Conservation (phyloP, 1,284 basidiomycete genomes). For the Polyporus tsugae region DNA sequence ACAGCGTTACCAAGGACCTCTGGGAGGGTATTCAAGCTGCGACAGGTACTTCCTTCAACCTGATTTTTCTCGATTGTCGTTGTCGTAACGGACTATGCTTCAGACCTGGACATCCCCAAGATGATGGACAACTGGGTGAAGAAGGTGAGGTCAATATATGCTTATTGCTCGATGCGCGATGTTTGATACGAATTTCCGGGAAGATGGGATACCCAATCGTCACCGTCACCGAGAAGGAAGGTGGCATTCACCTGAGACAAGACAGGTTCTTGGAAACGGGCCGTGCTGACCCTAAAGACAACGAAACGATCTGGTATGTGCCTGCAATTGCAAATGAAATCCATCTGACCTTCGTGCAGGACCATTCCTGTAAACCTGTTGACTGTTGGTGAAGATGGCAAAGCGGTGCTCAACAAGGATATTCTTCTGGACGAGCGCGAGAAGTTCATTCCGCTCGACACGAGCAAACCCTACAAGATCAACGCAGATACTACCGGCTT, state of each 20-base stretch:
- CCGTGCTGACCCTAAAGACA: conserved; percentile 80
- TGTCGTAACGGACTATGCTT: background rate
- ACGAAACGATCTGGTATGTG: conserved; percentile 87
- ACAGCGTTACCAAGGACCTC: conserved; percentile 88
- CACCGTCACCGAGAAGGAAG: conserved; percentile 81
- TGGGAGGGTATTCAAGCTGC: conserved; percentile 90
- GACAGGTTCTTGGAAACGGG: conserved; percentile 94
- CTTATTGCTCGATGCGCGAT: too few relatives aligned
- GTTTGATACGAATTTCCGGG: background rate
- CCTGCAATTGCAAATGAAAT: conserved; percentile 1
- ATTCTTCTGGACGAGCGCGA: conserved; percentile 79
- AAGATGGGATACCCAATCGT: conserved; percentile 90
- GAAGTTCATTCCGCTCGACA: conserved; percentile 73
- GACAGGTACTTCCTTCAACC: conserved; percentile 53
- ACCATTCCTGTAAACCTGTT: conserved; percentile 84
- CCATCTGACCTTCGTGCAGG: conserved; percentile 49
- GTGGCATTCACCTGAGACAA: conserved; percentile 82
- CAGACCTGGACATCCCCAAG: conserved; percentile 77
- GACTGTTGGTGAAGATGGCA: conserved; percentile 67
- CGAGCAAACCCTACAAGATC: conserved; percentile 81
- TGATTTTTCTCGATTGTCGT: background rate
- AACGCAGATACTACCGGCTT: conserved; percentile 92
- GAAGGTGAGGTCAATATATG: conserved; percentile 56
- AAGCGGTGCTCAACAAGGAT: conserved; percentile 67
- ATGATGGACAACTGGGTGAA: conserved; percentile 96